These are phyloP conservation scores for Acanthamoeba divionensis DNA, from an alignment of 208 protist species.

Conservation along the genomic window DNA sequence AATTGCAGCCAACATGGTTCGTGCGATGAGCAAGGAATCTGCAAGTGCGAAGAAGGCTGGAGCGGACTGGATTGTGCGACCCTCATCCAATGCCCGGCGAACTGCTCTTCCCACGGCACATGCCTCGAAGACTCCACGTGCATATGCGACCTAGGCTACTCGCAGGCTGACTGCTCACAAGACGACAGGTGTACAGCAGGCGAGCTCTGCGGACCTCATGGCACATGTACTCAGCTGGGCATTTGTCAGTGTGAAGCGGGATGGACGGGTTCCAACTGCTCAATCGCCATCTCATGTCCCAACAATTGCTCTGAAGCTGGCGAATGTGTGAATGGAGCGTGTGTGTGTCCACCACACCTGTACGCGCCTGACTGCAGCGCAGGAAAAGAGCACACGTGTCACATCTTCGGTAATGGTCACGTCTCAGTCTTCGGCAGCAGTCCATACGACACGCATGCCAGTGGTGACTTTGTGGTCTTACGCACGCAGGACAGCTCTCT, in stretches of 20 bases:
- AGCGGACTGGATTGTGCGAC: no score
- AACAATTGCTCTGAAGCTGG: constrained; percentile 3
- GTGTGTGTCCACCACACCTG: neutral
- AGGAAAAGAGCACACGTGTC: neutral
- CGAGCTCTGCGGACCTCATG: neutral
- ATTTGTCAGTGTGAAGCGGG: neutral
- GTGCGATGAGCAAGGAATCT: no score
- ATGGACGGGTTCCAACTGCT: neutral
- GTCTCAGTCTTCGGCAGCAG: neutral
- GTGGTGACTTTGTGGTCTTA: no score
- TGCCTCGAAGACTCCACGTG: neutral
- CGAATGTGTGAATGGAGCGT: neutral
- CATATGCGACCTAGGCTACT: constrained; percentile 15
- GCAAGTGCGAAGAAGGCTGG: no score
- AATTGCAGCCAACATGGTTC: no score
- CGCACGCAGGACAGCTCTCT: no score
- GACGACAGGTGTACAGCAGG: neutral
- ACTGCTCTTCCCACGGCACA: constrained; percentile 19
- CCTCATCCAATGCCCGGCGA: neutral
- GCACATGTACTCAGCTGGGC: neutral
- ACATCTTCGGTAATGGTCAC: constrained; percentile 2
- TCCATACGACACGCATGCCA: no score
- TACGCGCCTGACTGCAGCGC: neutral
- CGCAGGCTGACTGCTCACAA: neutral
- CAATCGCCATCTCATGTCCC: neutral